phyloP scores from a whole-genome alignment of 371 early-diverging fungal species.

The Mucor velutinosus region DNA sequence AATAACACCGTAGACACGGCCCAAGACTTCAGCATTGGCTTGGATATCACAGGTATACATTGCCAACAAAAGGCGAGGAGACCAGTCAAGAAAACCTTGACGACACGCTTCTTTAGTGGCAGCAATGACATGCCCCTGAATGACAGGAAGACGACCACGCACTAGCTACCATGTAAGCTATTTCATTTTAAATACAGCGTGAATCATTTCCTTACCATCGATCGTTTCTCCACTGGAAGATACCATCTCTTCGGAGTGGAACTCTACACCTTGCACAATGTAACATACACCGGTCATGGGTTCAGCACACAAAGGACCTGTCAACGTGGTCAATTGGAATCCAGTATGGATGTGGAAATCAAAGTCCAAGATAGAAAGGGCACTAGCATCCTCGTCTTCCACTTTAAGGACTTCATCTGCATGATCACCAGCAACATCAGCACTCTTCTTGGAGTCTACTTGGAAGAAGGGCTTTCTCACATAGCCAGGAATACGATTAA shows the following conservation, averaged over 20 bases:
- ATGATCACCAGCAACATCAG: slow-evolving; percentile 27
- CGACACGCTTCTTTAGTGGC: slow-evolving; percentile 83
- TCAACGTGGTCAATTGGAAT: slow-evolving; percentile 90
- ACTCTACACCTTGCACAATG: slow-evolving; percentile 75
- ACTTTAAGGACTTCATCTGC: slow-evolving; percentile 43
- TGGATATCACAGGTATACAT: slow-evolving; percentile 97
- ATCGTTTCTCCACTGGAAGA: slow-evolving; percentile 25
- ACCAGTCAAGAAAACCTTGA: slow-evolving; percentile 89
- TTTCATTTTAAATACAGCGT: not conserved
- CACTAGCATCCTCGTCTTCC: slow-evolving; percentile 23
- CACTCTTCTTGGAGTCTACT: slow-evolving; percentile 22
- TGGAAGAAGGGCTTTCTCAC: slow-evolving; percentile 49
- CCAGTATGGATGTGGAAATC: slow-evolving; percentile 86
- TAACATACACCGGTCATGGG: slow-evolving; percentile 90
- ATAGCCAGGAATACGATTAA: slow-evolving; percentile 70
- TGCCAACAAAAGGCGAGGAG: slow-evolving; percentile 92
- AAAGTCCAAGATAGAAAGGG: slow-evolving; percentile 59
- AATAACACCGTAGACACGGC: slow-evolving; percentile 94
- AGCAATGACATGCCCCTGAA: slow-evolving; percentile 89
- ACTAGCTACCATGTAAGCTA: slow-evolving; percentile 24
- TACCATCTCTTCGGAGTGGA: slow-evolving; percentile 39
- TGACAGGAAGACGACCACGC: slow-evolving; percentile 55
- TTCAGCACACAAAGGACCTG: slow-evolving; percentile 95
- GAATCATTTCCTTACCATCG: slow-evolving; percentile 19
- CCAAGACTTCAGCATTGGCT: slow-evolving; percentile 91